Evolutionary conservation across 179 eudicot genomes (phyloP).

Genomic region (Silene noctiflora): DNA sequence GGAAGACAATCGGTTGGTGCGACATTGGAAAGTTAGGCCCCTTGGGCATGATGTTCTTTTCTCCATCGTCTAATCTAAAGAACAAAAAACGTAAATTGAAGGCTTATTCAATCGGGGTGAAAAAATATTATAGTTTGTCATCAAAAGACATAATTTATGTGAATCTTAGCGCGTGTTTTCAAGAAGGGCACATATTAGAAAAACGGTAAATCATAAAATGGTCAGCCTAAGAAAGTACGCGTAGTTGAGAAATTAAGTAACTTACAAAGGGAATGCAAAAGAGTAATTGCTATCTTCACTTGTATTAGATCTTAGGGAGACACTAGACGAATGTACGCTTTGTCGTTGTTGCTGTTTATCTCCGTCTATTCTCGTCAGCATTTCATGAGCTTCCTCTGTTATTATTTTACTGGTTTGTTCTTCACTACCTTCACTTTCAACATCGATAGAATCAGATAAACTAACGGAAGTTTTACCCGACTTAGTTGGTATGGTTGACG

Average conservation of each 20-base stretch:
- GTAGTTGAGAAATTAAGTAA: not conserved
- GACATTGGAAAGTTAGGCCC: not conserved
- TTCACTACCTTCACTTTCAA: not conserved
- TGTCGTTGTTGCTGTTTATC: constrained; percentile 6
- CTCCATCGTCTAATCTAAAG: constrained; percentile 8
- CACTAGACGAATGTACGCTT: constrained; percentile 17
- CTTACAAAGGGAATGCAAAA: constrained; percentile 47
- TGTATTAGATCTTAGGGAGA: constrained; percentile 32
- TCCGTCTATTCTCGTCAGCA: not conserved
- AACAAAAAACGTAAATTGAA: not conserved
- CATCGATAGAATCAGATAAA: not conserved
- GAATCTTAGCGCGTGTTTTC: too few species aligned
- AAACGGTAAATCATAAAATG: too few species aligned
- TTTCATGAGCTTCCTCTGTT: not conserved
- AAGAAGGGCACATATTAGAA: too few species aligned
- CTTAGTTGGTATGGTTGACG: not conserved
- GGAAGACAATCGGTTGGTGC: not conserved
- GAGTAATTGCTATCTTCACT: constrained; percentile 33
- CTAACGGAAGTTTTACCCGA: not conserved
- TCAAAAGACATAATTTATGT: too few species aligned
- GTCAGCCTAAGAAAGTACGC: too few species aligned
- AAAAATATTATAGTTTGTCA: too few species aligned
- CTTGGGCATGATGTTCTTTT: not conserved
- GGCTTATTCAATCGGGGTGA: too few species aligned
- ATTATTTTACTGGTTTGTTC: constrained; percentile 2